phyloP scores from a whole-genome alignment of 257 asterid species.

The Solanum gracilifrons region DNA sequence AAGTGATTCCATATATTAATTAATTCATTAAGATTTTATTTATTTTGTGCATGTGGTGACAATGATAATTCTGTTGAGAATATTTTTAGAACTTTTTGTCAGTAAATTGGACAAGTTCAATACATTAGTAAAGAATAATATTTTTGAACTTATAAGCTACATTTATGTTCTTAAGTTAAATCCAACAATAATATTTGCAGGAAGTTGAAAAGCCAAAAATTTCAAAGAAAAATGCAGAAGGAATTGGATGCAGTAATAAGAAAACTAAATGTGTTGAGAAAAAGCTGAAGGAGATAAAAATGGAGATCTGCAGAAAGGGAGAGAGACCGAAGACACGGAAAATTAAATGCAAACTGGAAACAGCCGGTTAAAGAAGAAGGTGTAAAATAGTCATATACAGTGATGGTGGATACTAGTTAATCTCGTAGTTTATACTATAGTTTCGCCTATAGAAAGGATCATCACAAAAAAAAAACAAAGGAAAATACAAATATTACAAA shows the following conservation, averaged over 20 bases:
- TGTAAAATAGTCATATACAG: background rate
- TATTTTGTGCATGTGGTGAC: background rate
- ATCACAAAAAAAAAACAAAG: slow-evolving; percentile 1
- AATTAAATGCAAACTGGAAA: background rate
- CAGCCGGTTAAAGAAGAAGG: background rate
- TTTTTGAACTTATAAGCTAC: background rate
- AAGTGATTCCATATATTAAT: background rate
- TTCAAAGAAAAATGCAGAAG: background rate
- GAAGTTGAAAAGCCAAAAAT: background rate
- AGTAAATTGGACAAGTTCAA: background rate
- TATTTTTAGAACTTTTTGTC: background rate
- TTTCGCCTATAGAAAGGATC: background rate
- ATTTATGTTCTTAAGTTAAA: background rate
- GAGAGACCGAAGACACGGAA: background rate
- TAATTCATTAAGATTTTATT: background rate
- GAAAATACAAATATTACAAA: background rate
- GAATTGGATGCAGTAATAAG: background rate
- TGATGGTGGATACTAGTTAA: background rate
- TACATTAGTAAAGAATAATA: background rate
- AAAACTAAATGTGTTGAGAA: background rate
- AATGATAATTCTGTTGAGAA: background rate
- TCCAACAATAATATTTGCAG: background rate
- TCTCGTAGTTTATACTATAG: background rate
- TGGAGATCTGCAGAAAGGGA: background rate
- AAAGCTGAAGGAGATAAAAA: background rate